Conservation (phyloP, 2,329 filamentous ascomycete genomes). For the Epicoccum nigrum region DNA sequence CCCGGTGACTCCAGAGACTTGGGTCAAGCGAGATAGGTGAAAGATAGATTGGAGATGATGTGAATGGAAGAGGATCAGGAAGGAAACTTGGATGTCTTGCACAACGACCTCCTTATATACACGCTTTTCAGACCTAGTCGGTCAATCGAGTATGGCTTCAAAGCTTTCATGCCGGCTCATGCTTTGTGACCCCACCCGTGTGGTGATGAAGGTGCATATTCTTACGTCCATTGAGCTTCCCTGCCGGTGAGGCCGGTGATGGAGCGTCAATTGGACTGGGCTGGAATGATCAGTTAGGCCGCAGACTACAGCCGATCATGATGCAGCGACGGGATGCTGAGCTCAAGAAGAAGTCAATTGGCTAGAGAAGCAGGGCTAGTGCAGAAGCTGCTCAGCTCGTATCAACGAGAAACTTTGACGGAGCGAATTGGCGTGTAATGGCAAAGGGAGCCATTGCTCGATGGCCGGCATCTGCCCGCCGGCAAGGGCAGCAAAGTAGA, state of each 20-base stretch:
- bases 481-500: conserved; percentile 45
- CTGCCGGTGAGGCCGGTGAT: conserved; percentile 45
- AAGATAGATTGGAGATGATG: conserved; percentile 20
- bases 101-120: conserved; percentile 48
- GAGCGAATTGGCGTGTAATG: conserved; percentile 43
- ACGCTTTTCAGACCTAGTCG: conserved; percentile 28
- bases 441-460: conserved; percentile 35
- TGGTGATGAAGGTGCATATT: conserved; percentile 50
- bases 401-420: conserved; percentile 38
- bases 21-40: conserved; percentile 3
- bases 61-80: conserved; percentile 40
- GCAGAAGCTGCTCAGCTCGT: conserved; percentile 33
- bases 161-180: conserved; percentile 43
- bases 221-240: conserved; percentile 45
- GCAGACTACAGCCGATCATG: conserved; percentile 44
- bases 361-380: conserved; percentile 33
- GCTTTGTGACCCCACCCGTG: conserved; percentile 46
- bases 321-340: conserved; percentile 38
- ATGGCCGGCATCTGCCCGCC: conserved; percentile 34
- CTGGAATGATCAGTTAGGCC: conserved; percentile 40
- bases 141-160: conserved; percentile 40
- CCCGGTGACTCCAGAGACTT: conserved; percentile 5
- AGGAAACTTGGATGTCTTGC: conserved; percentile 19
- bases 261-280: conserved; percentile 43
- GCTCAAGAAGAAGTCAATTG: conserved; percentile 39